phyloP scores from a whole-genome alignment of 495 filamentous ascomycete species.

The Penicillium cosmopolitanum region DNA sequence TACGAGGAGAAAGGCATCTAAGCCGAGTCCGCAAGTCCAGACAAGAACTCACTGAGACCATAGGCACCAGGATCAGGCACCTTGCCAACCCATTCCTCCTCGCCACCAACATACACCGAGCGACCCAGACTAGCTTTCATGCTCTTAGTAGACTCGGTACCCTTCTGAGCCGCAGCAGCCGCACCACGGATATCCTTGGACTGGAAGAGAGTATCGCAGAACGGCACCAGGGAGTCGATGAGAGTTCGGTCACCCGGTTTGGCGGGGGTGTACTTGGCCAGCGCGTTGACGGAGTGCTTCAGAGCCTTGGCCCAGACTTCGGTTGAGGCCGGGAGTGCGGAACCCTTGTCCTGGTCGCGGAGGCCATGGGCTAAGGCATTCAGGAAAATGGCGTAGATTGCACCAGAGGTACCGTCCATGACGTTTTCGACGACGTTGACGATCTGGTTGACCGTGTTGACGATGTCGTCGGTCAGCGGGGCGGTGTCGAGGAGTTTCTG shows the following conservation, averaged over 20 bases:
- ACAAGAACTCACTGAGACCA: conserved; percentile 80
- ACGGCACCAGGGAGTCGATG: conserved; percentile 87
- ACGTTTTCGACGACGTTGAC: conserved; percentile 80
- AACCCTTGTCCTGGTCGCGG: conserved; percentile 56
- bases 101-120: conserved; percentile 90
- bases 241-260: conserved; percentile 87
- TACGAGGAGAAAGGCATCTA: conserved; percentile 11
- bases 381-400: conserved; percentile 94
- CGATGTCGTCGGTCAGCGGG: conserved; percentile 64
- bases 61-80: conserved; percentile 92
- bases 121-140: conserved; percentile 90
- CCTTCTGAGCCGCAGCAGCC: conserved; percentile 72
- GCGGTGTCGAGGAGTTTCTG: conserved; percentile 61
- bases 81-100: conserved; percentile 69
- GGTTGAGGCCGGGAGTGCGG: conserved; percentile 51
- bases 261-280: conserved; percentile 88
- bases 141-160: conserved; percentile 80
- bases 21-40: conserved; percentile 67
- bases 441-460: conserved; percentile 73
- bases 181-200: conserved; percentile 69
- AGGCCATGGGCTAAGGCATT: conserved; percentile 83
- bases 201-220: conserved; percentile 69
- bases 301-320: conserved; percentile 77
- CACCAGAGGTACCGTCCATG: conserved; percentile 97
- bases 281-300: conserved; percentile 65